Percentiles rank a stretch among this genome's conserved stretches.
phyloP scores from a whole-genome alignment of 345 rosid species.

The Arabidopsis arenosa region DNA sequence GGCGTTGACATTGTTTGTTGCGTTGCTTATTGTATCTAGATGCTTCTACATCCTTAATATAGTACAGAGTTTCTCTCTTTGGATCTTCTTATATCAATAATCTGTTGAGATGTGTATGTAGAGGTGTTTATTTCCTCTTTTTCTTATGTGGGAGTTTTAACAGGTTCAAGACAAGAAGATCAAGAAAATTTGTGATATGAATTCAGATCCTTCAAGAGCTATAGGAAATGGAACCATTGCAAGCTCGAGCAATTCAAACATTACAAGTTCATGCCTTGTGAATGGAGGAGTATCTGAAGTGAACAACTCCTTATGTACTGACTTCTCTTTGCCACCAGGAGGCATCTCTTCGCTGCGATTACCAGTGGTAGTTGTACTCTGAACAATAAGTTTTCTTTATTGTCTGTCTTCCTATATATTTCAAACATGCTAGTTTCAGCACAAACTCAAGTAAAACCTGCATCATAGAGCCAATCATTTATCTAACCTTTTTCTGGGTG shows the following conservation, averaged over 20 bases:
- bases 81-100: neutral
- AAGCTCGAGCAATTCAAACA: slow-evolving; percentile 63
- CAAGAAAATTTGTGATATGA: slow-evolving; percentile 82
- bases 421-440: slow-evolving; percentile 7
- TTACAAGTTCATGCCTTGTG: slow-evolving; percentile 50
- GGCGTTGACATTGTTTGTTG: slow-evolving; percentile 25
- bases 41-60: neutral
- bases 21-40: slow-evolving; percentile 14
- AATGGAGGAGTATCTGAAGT: slow-evolving; percentile 71
- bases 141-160: slow-evolving; percentile 33
- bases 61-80: slow-evolving; percentile 5
- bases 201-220: slow-evolving; percentile 67
- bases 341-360: slow-evolving; percentile 81
- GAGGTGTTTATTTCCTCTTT: slow-evolving; percentile 16
- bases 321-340: slow-evolving; percentile 63
- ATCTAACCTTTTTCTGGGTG: slow-evolving; percentile 4
- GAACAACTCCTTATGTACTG: slow-evolving; percentile 49
- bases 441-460: slow-evolving; percentile 11
- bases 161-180: slow-evolving; percentile 98
- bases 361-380: slow-evolving; percentile 83
- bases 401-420: slow-evolving; percentile 6
- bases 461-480: slow-evolving; percentile 4
- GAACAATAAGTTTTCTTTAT: neutral
- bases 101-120: slow-evolving; percentile 21
- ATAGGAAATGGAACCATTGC: slow-evolving; percentile 74